Evolutionary conservation across 805 yeast species (phyloP), one percentile per base, ranked within the genome.

Genomic region (Diddensiella santjacobensis): DNA sequence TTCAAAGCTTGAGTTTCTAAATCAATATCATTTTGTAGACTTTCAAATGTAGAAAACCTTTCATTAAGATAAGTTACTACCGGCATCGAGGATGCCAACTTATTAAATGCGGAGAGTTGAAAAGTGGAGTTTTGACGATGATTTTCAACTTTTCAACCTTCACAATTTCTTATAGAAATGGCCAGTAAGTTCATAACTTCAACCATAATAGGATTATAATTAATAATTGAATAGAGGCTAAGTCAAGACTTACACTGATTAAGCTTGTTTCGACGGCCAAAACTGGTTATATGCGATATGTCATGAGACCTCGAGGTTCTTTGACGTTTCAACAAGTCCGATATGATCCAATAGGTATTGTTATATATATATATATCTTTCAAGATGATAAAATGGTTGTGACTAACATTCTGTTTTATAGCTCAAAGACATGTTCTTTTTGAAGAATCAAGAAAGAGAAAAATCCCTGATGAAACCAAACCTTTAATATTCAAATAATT

Each of bases 401-500:
- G n/a, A n/a, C n/a, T n/a, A n/a, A n/a, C n/a, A n/a, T n/a, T n/a
- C n/a, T n/a, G n/a, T n/a, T n/a, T 19, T 35, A 10, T 43, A 52
- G 96, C 87, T 8, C 81, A 85, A 68, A 81, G 96, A 67, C 96
- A 89, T 71, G 96, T 93, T 45, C 72, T 91, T 52, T 91, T 93
- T 72, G 80, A 81, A 24, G 99, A 91, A 66, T 79, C 84, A 46
- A 87, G 86, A 66, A 88, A 87, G 74, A 80, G 99, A 67, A 88
- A 85, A 67, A 78, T 83, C 22, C 65, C 70, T 33, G 65, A 56
- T 15, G 49, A 26, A 13, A 26, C 43, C 41, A 45, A 56, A 43
- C 53, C 51, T 47, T 61, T 60, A 6, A 54, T 57, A 38, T 60
- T 53, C 54, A 54, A 59, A 37, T 60, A 51, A 33, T 20, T 19